Evolutionary conservation across 495 filamentous ascomycete species (phyloP).

Genomic region (Aspergillus incahuasiensis): DNA sequence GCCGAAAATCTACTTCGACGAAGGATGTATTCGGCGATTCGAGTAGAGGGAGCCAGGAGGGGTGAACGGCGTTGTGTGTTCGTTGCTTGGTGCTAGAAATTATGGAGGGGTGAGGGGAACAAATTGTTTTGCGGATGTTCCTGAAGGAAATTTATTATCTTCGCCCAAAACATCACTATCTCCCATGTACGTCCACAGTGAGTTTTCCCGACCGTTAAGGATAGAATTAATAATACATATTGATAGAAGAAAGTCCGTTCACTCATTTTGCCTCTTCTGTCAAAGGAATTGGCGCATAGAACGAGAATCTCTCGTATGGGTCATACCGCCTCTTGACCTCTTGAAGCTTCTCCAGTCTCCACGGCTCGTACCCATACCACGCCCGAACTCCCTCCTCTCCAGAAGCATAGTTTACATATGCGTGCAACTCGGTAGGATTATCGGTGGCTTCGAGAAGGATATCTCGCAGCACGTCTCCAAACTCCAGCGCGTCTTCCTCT

Average conservation of each 20-base stretch:
- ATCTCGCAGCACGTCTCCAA: slow-evolving; percentile 18
- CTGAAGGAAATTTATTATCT: slow-evolving; percentile 3
- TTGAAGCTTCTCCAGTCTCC: slow-evolving; percentile 27
- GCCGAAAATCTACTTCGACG: slow-evolving; percentile 46
- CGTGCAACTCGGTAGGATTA: slow-evolving; percentile 19
- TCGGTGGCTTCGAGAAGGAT: slow-evolving; percentile 16
- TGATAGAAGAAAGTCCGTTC: not conserved
- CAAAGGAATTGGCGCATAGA: slow-evolving; percentile 10
- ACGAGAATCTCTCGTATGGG: slow-evolving; percentile 7
- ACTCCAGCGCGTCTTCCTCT: slow-evolving; percentile 16
- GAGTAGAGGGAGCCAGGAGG: slow-evolving; percentile 57
- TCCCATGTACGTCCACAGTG: not conserved
- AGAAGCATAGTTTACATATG: slow-evolving; percentile 48
- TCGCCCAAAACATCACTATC: not conserved
- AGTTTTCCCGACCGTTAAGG: not conserved
- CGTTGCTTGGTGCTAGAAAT: not conserved
- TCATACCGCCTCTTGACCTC: slow-evolving; percentile 14
- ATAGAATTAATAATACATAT: not conserved
- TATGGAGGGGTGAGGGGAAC: slow-evolving; percentile 2
- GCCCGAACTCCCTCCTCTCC: slow-evolving; percentile 35
- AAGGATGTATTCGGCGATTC: slow-evolving; percentile 54
- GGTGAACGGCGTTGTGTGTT: not conserved
- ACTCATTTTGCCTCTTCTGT: not conserved
- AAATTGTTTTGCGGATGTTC: slow-evolving; percentile 9
- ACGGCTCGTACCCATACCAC: slow-evolving; percentile 47